Evolutionary conservation across 2,329 filamentous ascomycete species (phyloP).

Genomic region (Trematosphaeria pertusa): DNA sequence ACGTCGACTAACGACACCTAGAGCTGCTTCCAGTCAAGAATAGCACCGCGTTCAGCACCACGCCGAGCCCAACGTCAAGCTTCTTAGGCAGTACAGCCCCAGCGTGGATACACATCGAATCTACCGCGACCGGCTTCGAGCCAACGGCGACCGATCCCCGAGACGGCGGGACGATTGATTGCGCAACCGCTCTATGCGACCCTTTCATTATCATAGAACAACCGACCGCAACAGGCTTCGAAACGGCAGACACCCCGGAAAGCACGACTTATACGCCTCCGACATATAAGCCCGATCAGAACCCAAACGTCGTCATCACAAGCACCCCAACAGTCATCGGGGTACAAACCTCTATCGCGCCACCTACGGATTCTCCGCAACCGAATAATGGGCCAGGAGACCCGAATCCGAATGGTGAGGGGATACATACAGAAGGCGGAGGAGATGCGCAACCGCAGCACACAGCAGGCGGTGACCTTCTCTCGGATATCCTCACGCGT

Average conservation of each 20-base stretch:
- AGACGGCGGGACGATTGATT: not conserved
- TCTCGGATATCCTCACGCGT: constrained; percentile 24
- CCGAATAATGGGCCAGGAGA: not conserved
- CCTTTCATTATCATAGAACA: not conserved
- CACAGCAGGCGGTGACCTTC: constrained; percentile 17
- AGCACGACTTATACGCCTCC: not conserved
- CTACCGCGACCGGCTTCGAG: not conserved
- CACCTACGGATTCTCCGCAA: not conserved
- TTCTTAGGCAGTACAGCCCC: not conserved
- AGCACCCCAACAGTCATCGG: constrained; percentile 24
- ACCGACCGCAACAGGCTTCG: constrained; percentile 7
- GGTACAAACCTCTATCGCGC: constrained; percentile 19
- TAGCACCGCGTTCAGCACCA: too few relatives aligned
- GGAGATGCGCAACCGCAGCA: constrained; percentile 4
- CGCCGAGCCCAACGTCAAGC: not conserved
- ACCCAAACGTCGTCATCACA: constrained; percentile 17
- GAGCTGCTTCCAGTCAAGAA: constrained; percentile 1
- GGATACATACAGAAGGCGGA: not conserved
- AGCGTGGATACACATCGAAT: not conserved
- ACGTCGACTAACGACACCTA: not conserved
- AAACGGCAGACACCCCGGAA: constrained; percentile 4
- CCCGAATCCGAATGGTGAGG: not conserved
- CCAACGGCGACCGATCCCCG: constrained; percentile 1
- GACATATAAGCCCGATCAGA: constrained; percentile 7
- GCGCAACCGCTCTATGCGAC: not conserved